Evolutionary conservation across 495 filamentous ascomycete species (phyloP).

Genomic region (Antarctomyces pellizariae): DNA sequence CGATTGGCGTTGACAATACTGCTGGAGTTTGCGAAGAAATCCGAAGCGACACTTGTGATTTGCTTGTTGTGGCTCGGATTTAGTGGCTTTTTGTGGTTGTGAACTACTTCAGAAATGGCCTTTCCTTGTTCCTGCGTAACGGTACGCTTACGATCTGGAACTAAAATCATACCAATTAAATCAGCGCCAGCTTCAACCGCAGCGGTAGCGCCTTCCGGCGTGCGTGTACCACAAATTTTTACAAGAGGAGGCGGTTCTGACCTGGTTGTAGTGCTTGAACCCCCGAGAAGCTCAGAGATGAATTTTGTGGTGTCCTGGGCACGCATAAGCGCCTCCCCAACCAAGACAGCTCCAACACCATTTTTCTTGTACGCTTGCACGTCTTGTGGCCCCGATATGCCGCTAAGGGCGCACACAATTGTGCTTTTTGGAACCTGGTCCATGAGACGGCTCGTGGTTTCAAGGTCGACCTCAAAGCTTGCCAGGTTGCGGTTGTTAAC

Average conservation of each 20-base stretch:
- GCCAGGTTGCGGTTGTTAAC: slow-evolving; percentile 95
- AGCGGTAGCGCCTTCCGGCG: slow-evolving; percentile 50
- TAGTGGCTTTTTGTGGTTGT: slow-evolving; percentile 20
- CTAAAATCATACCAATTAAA: slow-evolving; percentile 79
- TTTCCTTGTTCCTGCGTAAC: slow-evolving; percentile 56
- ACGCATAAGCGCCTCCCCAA: slow-evolving; percentile 90
- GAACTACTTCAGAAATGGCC: slow-evolving; percentile 58
- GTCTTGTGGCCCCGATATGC: slow-evolving; percentile 78
- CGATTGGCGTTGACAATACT: slow-evolving; percentile 21
- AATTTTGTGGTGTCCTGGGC: slow-evolving; percentile 57
- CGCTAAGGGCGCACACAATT: slow-evolving; percentile 86
- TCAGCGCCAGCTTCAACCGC: slow-evolving; percentile 82
- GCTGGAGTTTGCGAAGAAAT: slow-evolving; percentile 20
- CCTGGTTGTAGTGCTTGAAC: slow-evolving; percentile 14
- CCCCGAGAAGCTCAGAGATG: slow-evolving; percentile 56
- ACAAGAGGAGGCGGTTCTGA: slow-evolving; percentile 35
- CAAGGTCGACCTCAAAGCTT: slow-evolving; percentile 87
- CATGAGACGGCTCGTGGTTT: slow-evolving; percentile 79
- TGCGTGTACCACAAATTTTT: slow-evolving; percentile 92
- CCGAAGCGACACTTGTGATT: slow-evolving; percentile 13
- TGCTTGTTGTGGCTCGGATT: slow-evolving; percentile 4
- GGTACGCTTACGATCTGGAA: slow-evolving; percentile 51
- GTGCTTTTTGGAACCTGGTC: slow-evolving; percentile 62
- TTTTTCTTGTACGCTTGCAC: slow-evolving; percentile 72
- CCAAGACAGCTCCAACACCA: slow-evolving; percentile 77